phyloP scores from a whole-genome alignment of 1,284 basidiomycete genomes.

The Moesziomyces globuligerus region DNA sequence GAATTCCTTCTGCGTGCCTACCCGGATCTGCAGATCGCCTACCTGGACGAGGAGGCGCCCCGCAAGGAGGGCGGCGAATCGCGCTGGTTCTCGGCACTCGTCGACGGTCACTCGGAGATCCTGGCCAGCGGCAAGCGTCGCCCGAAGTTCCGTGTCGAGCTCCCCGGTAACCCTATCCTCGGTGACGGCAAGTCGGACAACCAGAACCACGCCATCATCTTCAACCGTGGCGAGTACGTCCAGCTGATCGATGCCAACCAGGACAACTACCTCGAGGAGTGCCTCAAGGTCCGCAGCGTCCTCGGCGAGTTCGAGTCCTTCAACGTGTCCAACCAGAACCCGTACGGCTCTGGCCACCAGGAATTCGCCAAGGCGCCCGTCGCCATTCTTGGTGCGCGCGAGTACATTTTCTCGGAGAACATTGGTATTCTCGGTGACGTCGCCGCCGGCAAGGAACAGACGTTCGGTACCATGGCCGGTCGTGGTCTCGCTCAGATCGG shows the following conservation, averaged over 20 bases:
- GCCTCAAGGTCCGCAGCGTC: constrained; percentile 98
- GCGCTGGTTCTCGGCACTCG: constrained; percentile 91
- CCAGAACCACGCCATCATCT: constrained; percentile 99
- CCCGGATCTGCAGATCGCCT: constrained; percentile 97
- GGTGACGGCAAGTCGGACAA: constrained; percentile 99
- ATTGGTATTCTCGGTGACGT: constrained; percentile 99
- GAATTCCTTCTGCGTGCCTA: constrained; percentile 98
- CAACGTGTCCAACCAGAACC: constrained; percentile 83
- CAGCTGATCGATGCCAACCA: constrained; percentile 99
- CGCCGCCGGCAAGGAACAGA: constrained; percentile 98
- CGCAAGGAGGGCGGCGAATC: constrained; percentile 95
- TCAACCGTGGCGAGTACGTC: constrained; percentile 98
- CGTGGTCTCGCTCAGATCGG: constrained; percentile 96
- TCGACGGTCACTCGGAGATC: constrained; percentile 98
- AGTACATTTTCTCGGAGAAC: constrained; percentile 99
- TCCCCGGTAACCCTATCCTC: constrained; percentile 97
- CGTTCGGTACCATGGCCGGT: constrained; percentile 95
- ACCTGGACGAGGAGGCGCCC: constrained; percentile 91
- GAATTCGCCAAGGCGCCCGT: constrained; percentile 85
- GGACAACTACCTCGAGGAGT: constrained; percentile 99
- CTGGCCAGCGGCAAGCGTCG: constrained; percentile 85
- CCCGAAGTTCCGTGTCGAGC: constrained; percentile 98
- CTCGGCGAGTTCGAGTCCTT: constrained; percentile 98
- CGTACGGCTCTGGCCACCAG: constrained; percentile 79
- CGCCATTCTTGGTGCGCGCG: constrained; percentile 96